Evolutionary conservation across 2,329 filamentous ascomycete genomes (phyloP).

Genomic region (Sporothrix globosa): DNA sequence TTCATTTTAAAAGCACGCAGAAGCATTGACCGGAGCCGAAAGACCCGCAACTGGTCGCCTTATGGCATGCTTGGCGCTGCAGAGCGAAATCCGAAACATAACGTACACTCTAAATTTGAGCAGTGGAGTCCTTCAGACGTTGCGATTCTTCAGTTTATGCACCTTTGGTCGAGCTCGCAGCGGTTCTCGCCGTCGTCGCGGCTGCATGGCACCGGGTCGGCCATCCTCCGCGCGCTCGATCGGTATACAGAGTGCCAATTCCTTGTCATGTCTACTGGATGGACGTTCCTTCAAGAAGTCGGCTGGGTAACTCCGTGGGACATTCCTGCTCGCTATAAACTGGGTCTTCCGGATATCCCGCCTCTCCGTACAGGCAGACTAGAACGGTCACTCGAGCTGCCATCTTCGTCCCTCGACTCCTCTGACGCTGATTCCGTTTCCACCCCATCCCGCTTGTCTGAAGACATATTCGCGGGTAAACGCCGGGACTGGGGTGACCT

Average conservation of each 20-base stretch:
- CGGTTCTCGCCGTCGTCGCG: conserved; percentile 57
- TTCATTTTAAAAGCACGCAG: conserved; percentile 57
- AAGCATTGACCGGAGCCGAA: conserved; percentile 57
- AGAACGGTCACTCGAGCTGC: conserved; percentile 42
- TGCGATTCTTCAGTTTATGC: conserved; percentile 67
- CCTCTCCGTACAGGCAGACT: conserved; percentile 52
- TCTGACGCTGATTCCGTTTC: background rate
- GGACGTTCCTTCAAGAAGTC: conserved; percentile 75
- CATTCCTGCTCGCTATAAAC: conserved; percentile 64
- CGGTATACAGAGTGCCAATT: conserved; percentile 59
- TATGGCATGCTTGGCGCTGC: conserved; percentile 52
- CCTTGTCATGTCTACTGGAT: conserved; percentile 54
- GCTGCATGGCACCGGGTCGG: conserved; percentile 64
- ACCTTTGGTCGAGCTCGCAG: conserved; percentile 65
- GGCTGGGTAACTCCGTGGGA: conserved; percentile 73
- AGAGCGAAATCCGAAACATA: background rate
- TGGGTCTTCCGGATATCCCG: conserved; percentile 56
- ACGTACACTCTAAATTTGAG: conserved; percentile 33
- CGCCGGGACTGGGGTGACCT: conserved; percentile 64
- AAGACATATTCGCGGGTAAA: conserved; percentile 52
- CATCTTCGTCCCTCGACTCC: conserved; percentile 27
- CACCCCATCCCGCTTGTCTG: conserved; percentile 37
- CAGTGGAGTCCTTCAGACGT: conserved; percentile 56
- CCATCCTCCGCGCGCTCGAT: conserved; percentile 63
- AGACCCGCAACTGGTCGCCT: conserved; percentile 53